A percentile compares a stretch with the other conserved stretches of the same genome.
Conservation (phyloP, 2,329 filamentous ascomycete genomes). For the Colletotrichum theobromicola region DNA sequence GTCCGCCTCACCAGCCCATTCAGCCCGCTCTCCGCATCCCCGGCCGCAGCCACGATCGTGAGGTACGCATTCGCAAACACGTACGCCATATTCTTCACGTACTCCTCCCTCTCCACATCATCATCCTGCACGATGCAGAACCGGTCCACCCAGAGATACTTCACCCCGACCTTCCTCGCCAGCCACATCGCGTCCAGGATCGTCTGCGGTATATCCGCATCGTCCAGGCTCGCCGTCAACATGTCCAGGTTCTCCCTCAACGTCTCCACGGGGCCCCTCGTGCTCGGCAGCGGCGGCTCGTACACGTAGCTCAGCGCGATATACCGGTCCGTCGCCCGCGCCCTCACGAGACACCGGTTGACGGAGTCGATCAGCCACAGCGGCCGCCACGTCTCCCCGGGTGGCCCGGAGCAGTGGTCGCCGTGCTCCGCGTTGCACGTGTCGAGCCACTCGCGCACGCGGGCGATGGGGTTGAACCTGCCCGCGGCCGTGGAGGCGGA, state of each 20-base stretch:
- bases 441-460: slow-evolving; percentile 48
- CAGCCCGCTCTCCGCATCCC: slow-evolving; percentile 42
- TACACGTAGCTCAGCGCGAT: slow-evolving; percentile 53
- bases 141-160: slow-evolving; percentile 52
- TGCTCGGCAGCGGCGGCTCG: slow-evolving; percentile 31
- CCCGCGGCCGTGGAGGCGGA: slow-evolving; percentile 22
- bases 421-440: slow-evolving; percentile 46
- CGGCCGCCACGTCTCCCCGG: slow-evolving; percentile 40
- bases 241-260: slow-evolving; percentile 40
- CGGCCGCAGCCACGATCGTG: slow-evolving; percentile 48
- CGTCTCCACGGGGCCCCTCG: slow-evolving; percentile 31
- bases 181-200: slow-evolving; percentile 51
- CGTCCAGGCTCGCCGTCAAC: slow-evolving; percentile 39
- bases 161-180: slow-evolving; percentile 45
- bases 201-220: slow-evolving; percentile 42
- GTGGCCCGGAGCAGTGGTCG: slow-evolving; percentile 39
- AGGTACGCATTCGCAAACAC: slow-evolving; percentile 51
- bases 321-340: slow-evolving; percentile 44
- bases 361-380: slow-evolving; percentile 46
- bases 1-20: slow-evolving; percentile 17
- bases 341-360: slow-evolving; percentile 41
- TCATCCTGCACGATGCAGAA: slow-evolving; percentile 52
- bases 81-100: slow-evolving; percentile 49
- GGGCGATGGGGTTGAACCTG: slow-evolving; percentile 39
- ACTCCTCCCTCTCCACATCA: slow-evolving; percentile 39